Evolutionary conservation across 2,329 filamentous ascomycete species (phyloP).

Genomic region (Colletotrichum higginsianum): DNA sequence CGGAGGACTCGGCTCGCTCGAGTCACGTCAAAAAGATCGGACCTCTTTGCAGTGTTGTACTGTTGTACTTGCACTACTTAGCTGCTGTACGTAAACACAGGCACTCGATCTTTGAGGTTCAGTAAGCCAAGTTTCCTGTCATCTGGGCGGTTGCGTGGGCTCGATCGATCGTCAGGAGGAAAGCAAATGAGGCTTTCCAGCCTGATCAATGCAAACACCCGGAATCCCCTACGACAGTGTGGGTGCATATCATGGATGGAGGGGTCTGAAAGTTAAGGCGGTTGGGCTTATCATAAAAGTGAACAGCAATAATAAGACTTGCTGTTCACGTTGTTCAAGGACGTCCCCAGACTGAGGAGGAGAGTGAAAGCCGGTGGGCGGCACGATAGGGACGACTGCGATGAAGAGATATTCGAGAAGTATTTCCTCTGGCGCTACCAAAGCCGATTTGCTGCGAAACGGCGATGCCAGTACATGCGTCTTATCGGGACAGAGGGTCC

Average conservation of each 20-base stretch:
- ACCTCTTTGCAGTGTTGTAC: background rate
- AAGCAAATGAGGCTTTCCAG: slow-evolving; percentile 36
- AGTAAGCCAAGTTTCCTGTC: background rate
- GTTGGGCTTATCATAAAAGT: background rate
- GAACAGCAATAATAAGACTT: no score
- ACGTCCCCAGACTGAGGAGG: no score
- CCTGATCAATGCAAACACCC: slow-evolving; percentile 27
- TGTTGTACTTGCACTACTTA: no score
- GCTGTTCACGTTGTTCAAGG: no score
- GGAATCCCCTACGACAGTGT: background rate
- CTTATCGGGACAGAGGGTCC: slow-evolving; percentile 3
- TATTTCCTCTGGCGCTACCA: background rate
- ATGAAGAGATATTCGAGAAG: slow-evolving; percentile 14
- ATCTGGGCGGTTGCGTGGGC: background rate
- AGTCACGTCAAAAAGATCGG: slow-evolving; percentile 1
- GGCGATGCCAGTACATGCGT: slow-evolving; percentile 33
- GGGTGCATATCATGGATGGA: background rate
- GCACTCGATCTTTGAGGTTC: background rate
- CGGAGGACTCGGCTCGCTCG: slow-evolving; percentile 1
- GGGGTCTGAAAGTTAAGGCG: background rate
- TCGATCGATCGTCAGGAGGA: background rate
- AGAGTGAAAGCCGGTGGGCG: background rate
- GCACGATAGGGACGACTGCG: no score
- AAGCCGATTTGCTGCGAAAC: background rate
- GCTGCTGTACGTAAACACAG: background rate